Base-by-base conservation (phyloP, 169 alveolate genomes). In the Babesia divergens region DNA sequence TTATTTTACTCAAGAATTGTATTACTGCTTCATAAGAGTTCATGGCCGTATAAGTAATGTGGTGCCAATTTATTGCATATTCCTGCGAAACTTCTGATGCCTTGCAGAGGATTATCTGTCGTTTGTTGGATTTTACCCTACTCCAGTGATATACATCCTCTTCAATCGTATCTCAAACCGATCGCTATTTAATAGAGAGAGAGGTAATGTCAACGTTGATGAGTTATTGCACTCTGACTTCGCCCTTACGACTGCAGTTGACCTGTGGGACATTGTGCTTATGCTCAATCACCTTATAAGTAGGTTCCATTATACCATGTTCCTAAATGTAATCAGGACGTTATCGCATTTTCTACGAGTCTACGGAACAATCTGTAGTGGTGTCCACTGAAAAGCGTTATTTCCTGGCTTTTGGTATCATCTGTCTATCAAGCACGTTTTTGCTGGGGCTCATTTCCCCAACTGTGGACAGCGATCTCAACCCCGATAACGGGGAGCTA, bases 181-280 rank as follows among this genome's bases (percentile, higher is more conserved):
- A 47, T 68, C 70, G 24, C 74, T 77, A 16, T 77, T 77, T 54
- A 46, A 52, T 32, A 70, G 53, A 9, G 62, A 53, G 37, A 65
- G 38, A 32, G 42, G 35, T 20, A 60, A 59, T 35, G 79, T 80
- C 26, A 69, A 49, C 42, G 84, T 80, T n/a, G 84, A 80, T 31
- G 88, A 80, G 43, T 24, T 80, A 46, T 50, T 80, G 24, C 88
- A 80, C 47, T 68, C 88, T 34, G 88, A 80, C 52, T 62, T 80
- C 26, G 83, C 80, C 20, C 58, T 80, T 4, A 47, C 83, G 0
- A 80, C 84, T 18, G 54, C 79, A 6, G 56, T 80, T 22, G 88
- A 80, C 47, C 51, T 80, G 13, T 80, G 88, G 88, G 88, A 80
- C 54, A 44, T 80, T 8, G 68, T 80, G 22, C 32, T 58, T 38